Base-by-base conservation (phyloP, 371 early-diverging fungal genomes). In the Zopfochytrium polystomum region DNA sequence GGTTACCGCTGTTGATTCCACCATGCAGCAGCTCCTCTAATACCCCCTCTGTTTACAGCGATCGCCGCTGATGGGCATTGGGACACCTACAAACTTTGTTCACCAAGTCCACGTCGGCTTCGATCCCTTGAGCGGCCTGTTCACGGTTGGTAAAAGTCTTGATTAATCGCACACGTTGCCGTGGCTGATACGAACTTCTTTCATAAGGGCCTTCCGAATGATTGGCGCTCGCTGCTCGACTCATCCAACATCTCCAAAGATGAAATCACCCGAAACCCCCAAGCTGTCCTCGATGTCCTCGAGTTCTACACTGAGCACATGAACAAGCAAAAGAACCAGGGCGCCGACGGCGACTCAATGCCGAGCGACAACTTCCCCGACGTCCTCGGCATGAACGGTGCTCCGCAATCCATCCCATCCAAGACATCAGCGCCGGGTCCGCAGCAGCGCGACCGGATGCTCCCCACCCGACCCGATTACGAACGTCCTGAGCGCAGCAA, bases 31-130 rank as follows among this genome's bases (percentile, higher is more conserved):
- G n/a, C 25, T 93, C 93, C 71, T 87, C 90, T 30, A 95, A 89
- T 94, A 83, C 93, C 94, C 68, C 89, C 88, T 59, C 87, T 95
- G 66, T 93, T 92, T 74, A 22, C 85, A 83, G 75, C 83, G 89
- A 42, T 90, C 91, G 23, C 90, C 93, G 18, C 75, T 89, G 18
- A 66, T 83, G 81, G 93, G 91, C 27, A 92, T 93, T 48, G 93
- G 95, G 29, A 87, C 82, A 68, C 96, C 97, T 1, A 93, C 95
- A 47, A 90, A 92, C 78, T 94, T 96, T 76, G 88, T 89, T 47
- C 96, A 96, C 74, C 86, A 92, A 63, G 88, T 94, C 30, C 98
- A 98, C 72, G 96, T 96, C 52, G 97, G 94, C 45, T 96, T 95
- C 77, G 96, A 98, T 79, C 89, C 90, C 22, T 77, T 81, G 62